Base-by-base conservation (phyloP, 2,329 filamentous ascomycete genomes). In the Monilinia polystroma region DNA sequence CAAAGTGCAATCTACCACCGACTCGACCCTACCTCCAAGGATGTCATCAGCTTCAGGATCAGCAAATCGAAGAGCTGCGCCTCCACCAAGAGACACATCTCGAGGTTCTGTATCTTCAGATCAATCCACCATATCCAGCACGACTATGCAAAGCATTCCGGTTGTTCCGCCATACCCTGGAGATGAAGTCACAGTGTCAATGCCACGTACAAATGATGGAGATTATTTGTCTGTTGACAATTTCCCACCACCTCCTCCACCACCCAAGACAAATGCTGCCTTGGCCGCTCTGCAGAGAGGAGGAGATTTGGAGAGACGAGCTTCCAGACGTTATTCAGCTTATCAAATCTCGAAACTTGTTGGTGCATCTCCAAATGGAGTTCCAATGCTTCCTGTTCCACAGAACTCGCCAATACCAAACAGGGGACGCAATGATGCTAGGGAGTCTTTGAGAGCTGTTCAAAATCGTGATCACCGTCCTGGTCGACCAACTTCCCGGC, bases 341-440 rank as follows among this genome's bases (percentile, higher is more conserved):
- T 99, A 98, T 76, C 95, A 99, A 75, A 96, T 99, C 72, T 92
- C 92, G 56, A 98, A 97, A 76, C 93, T 97, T 74, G 82, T 98
- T 2, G 94, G 94, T 14, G 85, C 88, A 20, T 89, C 90, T 51
- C 85, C 90, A 20, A 93, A 89, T 78, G 92, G 91, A 26, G 89
- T 98, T 20, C 92, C 93, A 8, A 90, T 96, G 77, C 85, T 96
- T 75, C 85, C 98, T 26, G 93, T 94, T 35, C 83, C 91, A 38
- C 92, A 96, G 75, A 92, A 89, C 69, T 89, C 90, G 4, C 92
- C 91, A 1, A 84, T 94, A 70, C 93, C 93, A 6, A 97, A 97
- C 75, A 85, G 93, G 69, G 92, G 92, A 41, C 85, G 91, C 68
- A 76, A 75, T 63, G 92, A 96, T 77, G 87, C 90, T 23, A 85